Evolutionary conservation across 257 asterid species (phyloP).

Genomic region (Prunella vulgaris): DNA sequence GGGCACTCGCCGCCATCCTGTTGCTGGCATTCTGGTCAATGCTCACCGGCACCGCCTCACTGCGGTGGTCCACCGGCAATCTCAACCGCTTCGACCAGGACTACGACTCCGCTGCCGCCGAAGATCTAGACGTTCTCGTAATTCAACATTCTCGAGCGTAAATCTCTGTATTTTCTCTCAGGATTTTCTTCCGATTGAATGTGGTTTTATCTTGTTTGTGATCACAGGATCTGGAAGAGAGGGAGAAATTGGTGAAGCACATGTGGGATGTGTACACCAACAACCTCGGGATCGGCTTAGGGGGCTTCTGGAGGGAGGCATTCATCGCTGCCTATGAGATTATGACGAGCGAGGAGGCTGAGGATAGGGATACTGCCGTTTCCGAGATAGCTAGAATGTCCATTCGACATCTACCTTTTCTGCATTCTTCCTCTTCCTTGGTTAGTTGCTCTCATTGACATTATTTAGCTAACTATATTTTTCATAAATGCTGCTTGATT

Average conservation of each 20-base stretch:
- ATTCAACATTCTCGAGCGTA: not conserved
- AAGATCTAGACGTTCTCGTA: slow-evolving; percentile 70
- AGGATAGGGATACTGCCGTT: slow-evolving; percentile 48
- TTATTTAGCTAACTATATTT: not conserved
- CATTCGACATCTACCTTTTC: slow-evolving; percentile 41
- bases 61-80: slow-evolving; percentile 49
- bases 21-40: slow-evolving; percentile 72
- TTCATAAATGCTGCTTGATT: not conserved
- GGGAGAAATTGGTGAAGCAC: slow-evolving; percentile 74
- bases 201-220: not conserved
- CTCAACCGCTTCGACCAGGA: slow-evolving; percentile 34
- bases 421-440: slow-evolving; percentile 28
- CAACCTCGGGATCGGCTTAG: slow-evolving; percentile 53
- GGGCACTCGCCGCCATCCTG: slow-evolving; percentile 58
- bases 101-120: slow-evolving; percentile 25
- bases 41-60: slow-evolving; percentile 58
- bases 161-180: not conserved
- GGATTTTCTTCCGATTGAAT: not conserved
- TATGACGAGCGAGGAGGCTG: slow-evolving; percentile 54
- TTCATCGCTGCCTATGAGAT: slow-evolving; percentile 77
- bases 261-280: slow-evolving; percentile 84
- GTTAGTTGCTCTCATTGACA: slow-evolving; percentile 31
- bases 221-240: slow-evolving; percentile 74
- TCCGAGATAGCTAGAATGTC: slow-evolving; percentile 83
- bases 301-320: slow-evolving; percentile 72